These are phyloP conservation scores for Xanthoconium separans DNA, from an alignment of 1,284 basidiomycete species.

Conservation along the genomic window DNA sequence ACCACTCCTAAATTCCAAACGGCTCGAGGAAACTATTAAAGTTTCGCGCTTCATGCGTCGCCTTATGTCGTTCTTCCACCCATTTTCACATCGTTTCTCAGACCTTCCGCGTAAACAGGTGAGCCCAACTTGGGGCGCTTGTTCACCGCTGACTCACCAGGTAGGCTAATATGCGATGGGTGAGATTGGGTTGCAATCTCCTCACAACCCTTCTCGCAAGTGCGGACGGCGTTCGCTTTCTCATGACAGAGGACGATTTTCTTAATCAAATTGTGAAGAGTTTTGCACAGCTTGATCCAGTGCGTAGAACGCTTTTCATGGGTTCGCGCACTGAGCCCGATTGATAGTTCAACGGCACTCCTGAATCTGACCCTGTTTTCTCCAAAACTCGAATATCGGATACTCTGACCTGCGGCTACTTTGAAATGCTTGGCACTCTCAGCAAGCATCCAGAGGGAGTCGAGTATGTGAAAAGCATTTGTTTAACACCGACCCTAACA, in stretches of 20 bases:
- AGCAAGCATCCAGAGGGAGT: slow-evolving; percentile 88
- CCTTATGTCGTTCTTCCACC: slow-evolving; percentile 91
- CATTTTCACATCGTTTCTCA: slow-evolving; percentile 82
- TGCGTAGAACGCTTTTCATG: slow-evolving; percentile 38
- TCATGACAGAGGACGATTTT: slow-evolving; percentile 83
- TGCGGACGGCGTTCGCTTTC: slow-evolving; percentile 80
- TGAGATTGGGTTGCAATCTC: slow-evolving; percentile 80
- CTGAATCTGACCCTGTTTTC: slow-evolving; percentile 79
- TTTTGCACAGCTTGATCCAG: slow-evolving; percentile 91
- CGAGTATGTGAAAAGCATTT: slow-evolving; percentile 60
- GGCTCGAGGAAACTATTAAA: slow-evolving; percentile 95
- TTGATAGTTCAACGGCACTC: slow-evolving; percentile 61
- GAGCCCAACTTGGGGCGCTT: slow-evolving; percentile 15
- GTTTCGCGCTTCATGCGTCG: slow-evolving; percentile 86
- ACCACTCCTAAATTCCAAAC: slow-evolving; percentile 84
- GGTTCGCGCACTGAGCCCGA: slow-evolving; percentile 3
- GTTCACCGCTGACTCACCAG: background rate
- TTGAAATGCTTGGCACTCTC: slow-evolving; percentile 93
- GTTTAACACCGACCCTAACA: slow-evolving; percentile 4
- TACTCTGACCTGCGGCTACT: slow-evolving; percentile 89
- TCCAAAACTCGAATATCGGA: slow-evolving; percentile 81
- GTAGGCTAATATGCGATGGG: slow-evolving; percentile 79
- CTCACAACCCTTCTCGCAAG: slow-evolving; percentile 83
- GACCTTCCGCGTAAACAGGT: slow-evolving; percentile 77
- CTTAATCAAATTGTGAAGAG: slow-evolving; percentile 84